Evolutionary conservation across 2,329 filamentous ascomycete species (phyloP), one percentile per base, ranked within the genome.

Genomic region (Rhinocladiella similis): DNA sequence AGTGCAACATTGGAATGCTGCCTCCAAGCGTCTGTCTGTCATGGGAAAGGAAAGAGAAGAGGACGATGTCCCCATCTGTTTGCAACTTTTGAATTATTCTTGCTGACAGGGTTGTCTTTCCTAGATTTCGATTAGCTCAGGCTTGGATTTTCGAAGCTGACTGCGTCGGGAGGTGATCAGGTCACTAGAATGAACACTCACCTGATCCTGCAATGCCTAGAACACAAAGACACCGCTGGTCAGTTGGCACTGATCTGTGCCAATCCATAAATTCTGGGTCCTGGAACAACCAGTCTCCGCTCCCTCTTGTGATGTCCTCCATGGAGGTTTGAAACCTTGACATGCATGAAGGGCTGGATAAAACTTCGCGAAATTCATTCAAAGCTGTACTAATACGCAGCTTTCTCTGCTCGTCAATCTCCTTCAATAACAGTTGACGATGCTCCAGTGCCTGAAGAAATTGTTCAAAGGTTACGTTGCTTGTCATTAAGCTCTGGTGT

Each of bases 201-300:
- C 59, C 65, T 50, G 65, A 63, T 0, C 64, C 66, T 4, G 65
- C 64, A 27, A 68, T 68, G 7, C 65, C 66, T 27, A 62, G 54
- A 19, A 66, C 29, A 65, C 65, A 68, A 6, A 63, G 36, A 27
- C 25, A 27, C 4, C 25, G 25, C 25, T 27, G 25, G 7, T 7
- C 25, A 27, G 25, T 27, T 7, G 25, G 7, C 4, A 4, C 25
- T 27, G 25, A 27, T 4, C 7, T 27, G 5, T 36, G 29, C 57
- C 59, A 61, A 16, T 22, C 47, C 5, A 7, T 22, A 36, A 62
- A 61, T 12, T 9, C 16, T 7, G 47, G 12, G 46, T 61, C 49
- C 1, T 50, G 53, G n/a, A 47, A 13, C 22, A 65, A 51, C 61
- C 63, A 65, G 10, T 43, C 16, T 5, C 53, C 63, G 42, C 52